Evolutionary conservation across 805 yeast genomes (phyloP).

Genomic region (Ascoidea asiatica): DNA sequence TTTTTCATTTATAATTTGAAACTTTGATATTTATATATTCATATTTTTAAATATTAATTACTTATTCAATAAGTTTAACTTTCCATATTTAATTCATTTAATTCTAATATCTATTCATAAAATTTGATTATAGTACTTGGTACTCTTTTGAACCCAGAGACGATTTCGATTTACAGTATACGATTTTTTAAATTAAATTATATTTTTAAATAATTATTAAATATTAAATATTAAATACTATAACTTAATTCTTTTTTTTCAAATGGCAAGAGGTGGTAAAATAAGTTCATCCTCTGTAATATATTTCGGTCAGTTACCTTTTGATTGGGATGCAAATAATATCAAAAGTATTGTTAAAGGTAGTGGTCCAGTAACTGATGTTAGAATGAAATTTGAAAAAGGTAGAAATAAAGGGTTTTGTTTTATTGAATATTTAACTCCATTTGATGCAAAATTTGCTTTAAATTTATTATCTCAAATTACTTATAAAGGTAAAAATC

Average conservation of each 20-base stretch:
- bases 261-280: neutral
- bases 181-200: too few species aligned
- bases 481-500: constrained; percentile 29
- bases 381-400: constrained; percentile 45
- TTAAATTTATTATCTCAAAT: constrained; percentile 28
- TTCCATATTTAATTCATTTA: too few species aligned
- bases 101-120: too few species aligned
- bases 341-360: constrained; percentile 58
- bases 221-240: too few species aligned
- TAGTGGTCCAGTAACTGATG: constrained; percentile 57
- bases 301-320: constrained; percentile 52
- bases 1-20: too few species aligned
- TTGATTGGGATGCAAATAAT: constrained; percentile 55
- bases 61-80: too few species aligned
- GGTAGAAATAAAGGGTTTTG: constrained; percentile 56
- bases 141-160: too few species aligned
- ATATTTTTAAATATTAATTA: too few species aligned
- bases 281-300: constrained; percentile 24
- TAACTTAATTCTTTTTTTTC: neutral
- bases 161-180: too few species aligned
- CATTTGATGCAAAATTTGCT: constrained; percentile 41
- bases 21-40: too few species aligned
- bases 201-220: too few species aligned
- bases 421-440: constrained; percentile 42
- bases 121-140: too few species aligned